phyloP scores from a whole-genome alignment of 176 grass and related monocot genomes.

The Oryza punctata region DNA sequence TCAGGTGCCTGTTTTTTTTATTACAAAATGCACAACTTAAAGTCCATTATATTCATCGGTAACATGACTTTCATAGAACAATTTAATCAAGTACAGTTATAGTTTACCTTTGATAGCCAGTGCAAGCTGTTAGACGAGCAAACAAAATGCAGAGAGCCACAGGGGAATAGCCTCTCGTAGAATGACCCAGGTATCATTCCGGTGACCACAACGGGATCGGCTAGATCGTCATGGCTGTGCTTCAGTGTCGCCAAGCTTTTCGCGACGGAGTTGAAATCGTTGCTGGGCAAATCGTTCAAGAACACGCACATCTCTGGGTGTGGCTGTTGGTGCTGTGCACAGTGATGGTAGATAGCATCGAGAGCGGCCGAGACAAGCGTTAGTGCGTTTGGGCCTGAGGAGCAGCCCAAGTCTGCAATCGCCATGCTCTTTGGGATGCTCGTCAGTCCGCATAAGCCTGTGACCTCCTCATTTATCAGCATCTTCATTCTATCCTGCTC shows the following conservation, averaged over 20 bases:
- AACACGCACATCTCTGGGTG: not conserved
- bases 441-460: not conserved
- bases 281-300: slow-evolving; percentile 3
- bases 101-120: slow-evolving; percentile 3
- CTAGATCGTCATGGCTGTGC: not conserved
- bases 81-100: not conserved
- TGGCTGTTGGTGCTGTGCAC: not conserved
- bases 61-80: not conserved
- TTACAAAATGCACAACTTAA: not conserved
- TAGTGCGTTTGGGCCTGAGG: not conserved
- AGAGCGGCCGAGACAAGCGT: not conserved
- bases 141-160: not conserved
- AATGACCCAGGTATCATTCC: slow-evolving; percentile 15
- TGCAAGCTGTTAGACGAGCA: not conserved
- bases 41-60: not conserved
- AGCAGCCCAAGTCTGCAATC: not conserved
- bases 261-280: slow-evolving; percentile 20
- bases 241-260: not conserved
- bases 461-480: not conserved
- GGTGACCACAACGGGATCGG: not conserved
- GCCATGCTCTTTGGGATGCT: not conserved
- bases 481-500: not conserved
- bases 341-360: not conserved
- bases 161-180: slow-evolving; percentile 7
- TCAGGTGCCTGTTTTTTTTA: slow-evolving; percentile 5